phyloP scores from a whole-genome alignment of 2,329 filamentous ascomycete species.

The Boeremia exigua region DNA sequence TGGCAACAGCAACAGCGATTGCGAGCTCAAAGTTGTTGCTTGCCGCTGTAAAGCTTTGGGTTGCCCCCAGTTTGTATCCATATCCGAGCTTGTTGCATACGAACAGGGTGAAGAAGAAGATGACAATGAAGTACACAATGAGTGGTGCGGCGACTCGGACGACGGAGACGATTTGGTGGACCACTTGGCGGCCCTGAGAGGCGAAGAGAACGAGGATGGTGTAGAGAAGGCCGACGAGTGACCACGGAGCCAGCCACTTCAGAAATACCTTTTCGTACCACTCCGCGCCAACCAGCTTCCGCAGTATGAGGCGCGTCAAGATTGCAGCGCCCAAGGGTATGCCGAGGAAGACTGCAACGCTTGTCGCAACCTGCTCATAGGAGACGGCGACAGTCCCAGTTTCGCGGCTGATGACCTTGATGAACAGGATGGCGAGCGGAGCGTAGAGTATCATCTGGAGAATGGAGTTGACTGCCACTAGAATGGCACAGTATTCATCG shows the following conservation, averaged over 20 bases:
- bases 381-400: slow-evolving; percentile 2
- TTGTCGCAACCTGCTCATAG: slow-evolving; percentile 4
- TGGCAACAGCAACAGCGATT: slow-evolving; percentile 3
- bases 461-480: slow-evolving; percentile 1
- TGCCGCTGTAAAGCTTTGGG: slow-evolving; percentile 4
- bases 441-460: slow-evolving; percentile 4
- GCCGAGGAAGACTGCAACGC: slow-evolving; percentile 2
- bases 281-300: slow-evolving; percentile 1
- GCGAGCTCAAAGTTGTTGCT: slow-evolving; percentile 5
- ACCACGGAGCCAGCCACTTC: slow-evolving; percentile 3
- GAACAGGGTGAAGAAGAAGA: slow-evolving; percentile 3
- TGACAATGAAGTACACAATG: slow-evolving; percentile 4
- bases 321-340: slow-evolving; percentile 3
- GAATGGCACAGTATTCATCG: slow-evolving; percentile 2
- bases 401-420: slow-evolving; percentile 4
- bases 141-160: slow-evolving; percentile 2
- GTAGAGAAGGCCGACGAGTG: slow-evolving; percentile 3
- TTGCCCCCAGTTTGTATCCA: slow-evolving; percentile 2
- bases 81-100: slow-evolving; percentile 6
- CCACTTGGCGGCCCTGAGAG: slow-evolving; percentile 1
- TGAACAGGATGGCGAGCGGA: slow-evolving; percentile 2
- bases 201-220: slow-evolving; percentile 3
- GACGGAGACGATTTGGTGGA: slow-evolving; percentile 4
- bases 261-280: slow-evolving; percentile 1
- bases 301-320: slow-evolving; percentile 2